Evolutionary conservation across 305 asterid genomes (phyloP).

Genomic region (Solanum hybrid): DNA sequence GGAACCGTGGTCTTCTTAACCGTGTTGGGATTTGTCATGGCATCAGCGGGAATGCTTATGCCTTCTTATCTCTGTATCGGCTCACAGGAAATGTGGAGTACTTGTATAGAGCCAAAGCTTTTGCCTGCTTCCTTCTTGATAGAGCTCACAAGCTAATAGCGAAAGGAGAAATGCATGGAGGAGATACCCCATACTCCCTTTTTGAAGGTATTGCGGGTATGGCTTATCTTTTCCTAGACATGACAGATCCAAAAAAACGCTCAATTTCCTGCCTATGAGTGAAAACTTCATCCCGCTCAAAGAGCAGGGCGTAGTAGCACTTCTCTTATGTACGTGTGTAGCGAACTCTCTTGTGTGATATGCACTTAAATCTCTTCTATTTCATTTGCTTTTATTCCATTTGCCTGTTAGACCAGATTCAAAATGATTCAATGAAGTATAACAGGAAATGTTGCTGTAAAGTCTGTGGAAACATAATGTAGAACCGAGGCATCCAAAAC

Average conservation of each 20-base stretch:
- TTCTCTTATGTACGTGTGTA: not conserved
- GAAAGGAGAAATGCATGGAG: constrained; percentile 50
- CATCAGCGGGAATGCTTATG: constrained; percentile 64
- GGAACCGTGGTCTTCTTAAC: constrained; percentile 65
- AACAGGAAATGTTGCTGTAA: not conserved
- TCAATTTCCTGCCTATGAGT: constrained; percentile 64
- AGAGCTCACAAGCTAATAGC: constrained; percentile 50
- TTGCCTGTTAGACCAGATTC: not conserved
- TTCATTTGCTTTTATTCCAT: not conserved
- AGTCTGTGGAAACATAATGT: not conserved
- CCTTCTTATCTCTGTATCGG: constrained; percentile 58
- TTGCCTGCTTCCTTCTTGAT: constrained; percentile 59
- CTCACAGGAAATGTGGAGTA: constrained; percentile 50
- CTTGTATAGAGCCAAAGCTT: constrained; percentile 65
- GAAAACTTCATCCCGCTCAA: not conserved
- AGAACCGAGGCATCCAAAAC: not conserved
- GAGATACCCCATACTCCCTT: constrained; percentile 47
- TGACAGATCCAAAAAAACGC: constrained; percentile 51
- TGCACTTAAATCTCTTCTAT: not conserved
- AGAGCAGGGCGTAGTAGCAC: not conserved
- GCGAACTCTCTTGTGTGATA: not conserved
- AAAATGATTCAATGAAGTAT: not conserved
- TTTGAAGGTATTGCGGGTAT: constrained; percentile 74
- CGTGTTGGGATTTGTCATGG: constrained; percentile 71
- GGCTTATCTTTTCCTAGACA: constrained; percentile 62